These are phyloP conservation scores for Emmonsia crescens DNA, from an alignment of 2,329 filamentous ascomycete species.

Conservation along the genomic window DNA sequence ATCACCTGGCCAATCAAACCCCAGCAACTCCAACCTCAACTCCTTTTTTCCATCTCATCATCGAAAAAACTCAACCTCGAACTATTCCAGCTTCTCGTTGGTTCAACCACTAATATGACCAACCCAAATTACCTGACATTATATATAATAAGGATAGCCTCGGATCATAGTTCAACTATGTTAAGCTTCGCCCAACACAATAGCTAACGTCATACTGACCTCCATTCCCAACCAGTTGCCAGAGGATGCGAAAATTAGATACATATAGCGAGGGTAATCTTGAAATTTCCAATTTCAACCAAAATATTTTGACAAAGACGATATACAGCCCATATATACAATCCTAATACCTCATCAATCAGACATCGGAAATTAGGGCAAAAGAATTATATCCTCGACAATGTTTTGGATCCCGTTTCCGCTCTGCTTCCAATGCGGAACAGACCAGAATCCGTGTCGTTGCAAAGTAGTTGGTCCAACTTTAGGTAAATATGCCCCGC, in stretches of 20 bases:
- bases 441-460: conserved; percentile 47
- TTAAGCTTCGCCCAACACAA: not conserved
- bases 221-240: too few relatives aligned
- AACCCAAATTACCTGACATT: not conserved
- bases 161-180: too few relatives aligned
- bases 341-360: not conserved
- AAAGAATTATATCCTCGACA: not conserved
- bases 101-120: not conserved
- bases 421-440: conserved; percentile 46
- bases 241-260: too few relatives aligned
- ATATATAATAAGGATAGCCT: not conserved
- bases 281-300: too few relatives aligned
- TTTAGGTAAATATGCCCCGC: conserved; percentile 31
- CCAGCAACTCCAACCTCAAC: conserved; percentile 1
- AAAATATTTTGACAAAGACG: too few relatives aligned
- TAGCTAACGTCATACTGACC: not conserved
- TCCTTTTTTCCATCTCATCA: not conserved
- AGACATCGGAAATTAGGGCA: not conserved
- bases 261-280: too few relatives aligned
- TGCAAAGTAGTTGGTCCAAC: conserved; percentile 49
- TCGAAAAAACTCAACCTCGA: not conserved
- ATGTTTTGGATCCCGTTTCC: conserved; percentile 40
- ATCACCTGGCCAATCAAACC: not conserved
- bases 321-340: not conserved
- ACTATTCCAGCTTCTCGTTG: not conserved